Evolutionary conservation across 106 monocot genomes (phyloP).

Genomic region (Acanthochlamys bracteata): DNA sequence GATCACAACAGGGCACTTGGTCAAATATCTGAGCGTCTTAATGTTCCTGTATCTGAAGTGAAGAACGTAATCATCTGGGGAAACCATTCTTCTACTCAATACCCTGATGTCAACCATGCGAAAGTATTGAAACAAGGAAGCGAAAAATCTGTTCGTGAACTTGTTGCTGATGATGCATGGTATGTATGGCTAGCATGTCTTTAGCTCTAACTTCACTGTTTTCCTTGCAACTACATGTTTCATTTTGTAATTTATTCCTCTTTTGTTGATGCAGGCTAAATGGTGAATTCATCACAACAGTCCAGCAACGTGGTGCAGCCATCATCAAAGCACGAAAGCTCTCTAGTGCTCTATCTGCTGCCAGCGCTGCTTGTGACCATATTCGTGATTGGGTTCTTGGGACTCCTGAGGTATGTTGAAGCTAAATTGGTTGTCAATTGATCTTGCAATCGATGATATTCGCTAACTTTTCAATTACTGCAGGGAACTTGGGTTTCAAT

Average conservation of each 20-base stretch:
- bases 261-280: slow-evolving; percentile 36
- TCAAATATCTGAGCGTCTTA: slow-evolving; percentile 70
- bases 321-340: slow-evolving; percentile 83
- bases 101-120: slow-evolving; percentile 58
- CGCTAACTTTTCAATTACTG: neutral
- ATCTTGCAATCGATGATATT: neutral
- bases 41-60: slow-evolving; percentile 54
- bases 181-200: slow-evolving; percentile 3
- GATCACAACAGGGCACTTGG: slow-evolving; percentile 88
- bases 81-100: slow-evolving; percentile 60
- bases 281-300: slow-evolving; percentile 59
- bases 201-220: neutral
- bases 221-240: neutral
- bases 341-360: slow-evolving; percentile 89
- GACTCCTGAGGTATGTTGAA: slow-evolving; percentile 53
- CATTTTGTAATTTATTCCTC: neutral
- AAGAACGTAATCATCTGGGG: slow-evolving; percentile 61
- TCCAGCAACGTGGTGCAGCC: slow-evolving; percentile 87
- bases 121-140: slow-evolving; percentile 33
- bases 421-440: neutral
- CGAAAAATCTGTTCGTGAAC: slow-evolving; percentile 37
- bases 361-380: slow-evolving; percentile 85
- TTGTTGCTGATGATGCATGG: slow-evolving; percentile 44
- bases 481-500: slow-evolving; percentile 92
- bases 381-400: slow-evolving; percentile 91